These are phyloP conservation scores for Aureobasidium namibiae DNA, from an alignment of 2,329 filamentous ascomycete species.

Conservation along the genomic window DNA sequence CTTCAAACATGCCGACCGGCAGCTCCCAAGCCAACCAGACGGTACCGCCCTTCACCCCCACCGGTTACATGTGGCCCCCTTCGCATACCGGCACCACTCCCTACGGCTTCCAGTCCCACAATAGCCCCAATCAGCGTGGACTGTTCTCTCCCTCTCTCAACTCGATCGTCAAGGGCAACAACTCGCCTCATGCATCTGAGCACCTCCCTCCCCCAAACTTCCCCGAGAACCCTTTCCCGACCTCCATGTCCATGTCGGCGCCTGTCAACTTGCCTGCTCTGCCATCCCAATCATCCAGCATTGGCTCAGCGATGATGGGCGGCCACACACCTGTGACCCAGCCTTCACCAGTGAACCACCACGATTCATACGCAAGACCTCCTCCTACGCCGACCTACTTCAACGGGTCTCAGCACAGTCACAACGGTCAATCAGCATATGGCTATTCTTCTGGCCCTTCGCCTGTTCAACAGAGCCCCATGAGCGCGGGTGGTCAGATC, in stretches of 20 bases:
- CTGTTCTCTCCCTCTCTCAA: constrained; percentile 51
- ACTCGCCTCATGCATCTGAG: constrained; percentile 54
- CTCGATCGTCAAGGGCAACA: constrained; percentile 45
- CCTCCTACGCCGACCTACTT: constrained; percentile 58
- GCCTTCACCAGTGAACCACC: constrained; percentile 42
- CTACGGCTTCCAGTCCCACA: constrained; percentile 43
- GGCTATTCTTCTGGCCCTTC: constrained; percentile 42
- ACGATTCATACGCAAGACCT: constrained; percentile 51
- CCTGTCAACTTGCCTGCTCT: constrained; percentile 40
- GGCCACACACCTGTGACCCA: constrained; percentile 19
- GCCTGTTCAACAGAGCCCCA: constrained; percentile 41
- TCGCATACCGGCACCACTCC: constrained; percentile 47
- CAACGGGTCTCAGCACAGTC: constrained; percentile 43
- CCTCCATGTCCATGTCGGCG: constrained; percentile 48
- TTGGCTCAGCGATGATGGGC: constrained; percentile 38
- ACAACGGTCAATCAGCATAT: constrained; percentile 41
- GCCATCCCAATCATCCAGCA: constrained; percentile 38
- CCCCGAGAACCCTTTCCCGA: constrained; percentile 58
- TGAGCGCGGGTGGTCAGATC: constrained; percentile 38
- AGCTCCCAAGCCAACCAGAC: constrained; percentile 52
- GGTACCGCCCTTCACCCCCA: constrained; percentile 50
- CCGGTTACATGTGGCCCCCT: constrained; percentile 53
- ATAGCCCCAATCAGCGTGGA: constrained; percentile 40
- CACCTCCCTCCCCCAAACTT: constrained; percentile 59
- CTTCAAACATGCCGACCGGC: constrained; percentile 50